Percentiles rank a stretch among this genome's conserved stretches.
These are phyloP conservation scores for Cercophora sp. DNA, from an alignment of 495 filamentous ascomycete species.

Conservation along the genomic window DNA sequence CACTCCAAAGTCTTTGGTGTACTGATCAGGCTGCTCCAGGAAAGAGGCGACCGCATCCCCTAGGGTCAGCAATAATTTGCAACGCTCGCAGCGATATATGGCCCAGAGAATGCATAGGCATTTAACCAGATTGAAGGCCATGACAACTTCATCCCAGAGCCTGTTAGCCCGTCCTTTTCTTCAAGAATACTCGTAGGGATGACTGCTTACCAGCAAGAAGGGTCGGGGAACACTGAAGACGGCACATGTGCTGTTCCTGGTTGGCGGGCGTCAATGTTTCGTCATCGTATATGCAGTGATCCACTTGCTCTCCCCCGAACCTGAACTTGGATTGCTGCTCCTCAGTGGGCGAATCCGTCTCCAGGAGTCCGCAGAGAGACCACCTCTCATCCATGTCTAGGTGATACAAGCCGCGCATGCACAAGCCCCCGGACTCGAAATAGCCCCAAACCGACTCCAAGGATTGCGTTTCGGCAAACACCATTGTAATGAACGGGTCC, in stretches of 20 bases:
- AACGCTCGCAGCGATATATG: background rate
- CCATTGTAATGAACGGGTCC: too few species aligned
- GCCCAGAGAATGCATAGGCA: constrained; percentile 4
- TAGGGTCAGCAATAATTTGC: background rate
- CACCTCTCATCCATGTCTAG: too few species aligned
- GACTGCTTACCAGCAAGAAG: background rate
- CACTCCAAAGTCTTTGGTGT: background rate
- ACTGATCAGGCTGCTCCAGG: background rate
- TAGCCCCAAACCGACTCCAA: too few species aligned
- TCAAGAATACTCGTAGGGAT: too few species aligned
- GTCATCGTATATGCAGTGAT: constrained; percentile 4
- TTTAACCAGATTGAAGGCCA: background rate
- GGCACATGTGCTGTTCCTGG: background rate
- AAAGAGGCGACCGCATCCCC: background rate
- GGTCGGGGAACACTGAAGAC: background rate
- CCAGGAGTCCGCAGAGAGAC: background rate
- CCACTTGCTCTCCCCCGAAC: background rate
- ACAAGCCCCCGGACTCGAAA: too few species aligned
- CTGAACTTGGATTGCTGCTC: background rate
- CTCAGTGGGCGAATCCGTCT: background rate
- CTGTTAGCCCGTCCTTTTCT: too few species aligned
- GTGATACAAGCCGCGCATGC: too few species aligned
- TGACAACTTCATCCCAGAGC: too few species aligned
- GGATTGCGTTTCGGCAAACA: too few species aligned
- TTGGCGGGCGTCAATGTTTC: background rate